Percentiles rank a stretch among this genome's conserved stretches.
These are phyloP conservation scores for Aspergillus udagawae DNA, from an alignment of 2,329 filamentous ascomycete species.

Conservation along the genomic window DNA sequence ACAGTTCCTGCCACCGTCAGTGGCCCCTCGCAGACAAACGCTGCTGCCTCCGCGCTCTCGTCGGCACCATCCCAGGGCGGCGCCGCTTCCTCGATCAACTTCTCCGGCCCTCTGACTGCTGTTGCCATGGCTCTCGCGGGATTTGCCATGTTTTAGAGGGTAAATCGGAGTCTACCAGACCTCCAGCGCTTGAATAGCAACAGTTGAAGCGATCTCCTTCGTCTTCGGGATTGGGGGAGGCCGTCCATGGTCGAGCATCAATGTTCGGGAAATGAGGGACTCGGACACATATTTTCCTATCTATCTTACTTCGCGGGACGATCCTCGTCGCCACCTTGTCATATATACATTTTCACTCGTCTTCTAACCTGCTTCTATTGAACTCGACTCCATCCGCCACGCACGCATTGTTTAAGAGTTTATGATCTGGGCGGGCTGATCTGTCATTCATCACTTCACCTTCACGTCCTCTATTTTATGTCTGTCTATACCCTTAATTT, in stretches of 20 bases:
- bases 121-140: conserved; percentile 31
- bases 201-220: not conserved
- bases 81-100: conserved; percentile 20
- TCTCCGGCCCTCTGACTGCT: conserved; percentile 25
- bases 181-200: not conserved
- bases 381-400: not conserved
- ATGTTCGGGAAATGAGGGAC: not conserved
- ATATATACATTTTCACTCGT: not conserved
- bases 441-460: not conserved
- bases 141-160: conserved; percentile 29
- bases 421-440: not conserved
- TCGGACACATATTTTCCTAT: not conserved
- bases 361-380: not conserved
- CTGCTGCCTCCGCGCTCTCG: conserved; percentile 8
- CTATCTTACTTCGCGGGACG: not conserved
- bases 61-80: conserved; percentile 13
- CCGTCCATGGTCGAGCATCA: not conserved
- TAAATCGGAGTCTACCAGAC: not conserved
- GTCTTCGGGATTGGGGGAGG: not conserved
- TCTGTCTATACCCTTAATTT: not conserved
- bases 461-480: not conserved
- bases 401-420: not conserved
- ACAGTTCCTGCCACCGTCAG: conserved; percentile 8
- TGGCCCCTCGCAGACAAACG: conserved; percentile 3
- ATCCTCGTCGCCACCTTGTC: not conserved